Percentiles rank a stretch among this genome's conserved stretches.
These are phyloP conservation scores for Tephrocybe sp. DNA, from an alignment of 768 basidiomycete genomes.

Conservation along the genomic window DNA sequence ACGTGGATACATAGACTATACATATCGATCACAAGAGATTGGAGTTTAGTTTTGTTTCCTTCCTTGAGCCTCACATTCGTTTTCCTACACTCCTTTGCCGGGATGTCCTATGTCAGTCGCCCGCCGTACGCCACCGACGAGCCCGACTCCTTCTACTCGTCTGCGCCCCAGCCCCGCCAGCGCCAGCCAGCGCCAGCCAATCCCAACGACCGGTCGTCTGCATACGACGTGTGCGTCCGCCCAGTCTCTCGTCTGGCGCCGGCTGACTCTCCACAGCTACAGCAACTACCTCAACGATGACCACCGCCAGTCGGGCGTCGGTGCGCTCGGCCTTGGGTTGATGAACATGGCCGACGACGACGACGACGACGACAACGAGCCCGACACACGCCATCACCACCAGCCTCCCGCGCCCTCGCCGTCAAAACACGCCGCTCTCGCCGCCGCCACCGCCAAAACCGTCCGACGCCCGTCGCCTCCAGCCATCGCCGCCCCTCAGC, in stretches of 20 bases:
- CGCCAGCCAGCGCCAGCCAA: slow-evolving; percentile 47
- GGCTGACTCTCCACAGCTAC: slow-evolving; percentile 42
- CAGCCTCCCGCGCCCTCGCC: too few relatives aligned
- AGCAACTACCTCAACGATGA: slow-evolving; percentile 52
- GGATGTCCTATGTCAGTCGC: slow-evolving; percentile 56
- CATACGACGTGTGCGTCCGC: slow-evolving; percentile 64
- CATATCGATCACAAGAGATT: not conserved
- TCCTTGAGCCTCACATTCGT: slow-evolving; percentile 16
- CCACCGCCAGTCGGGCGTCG: slow-evolving; percentile 53
- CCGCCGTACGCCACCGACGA: slow-evolving; percentile 72
- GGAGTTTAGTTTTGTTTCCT: slow-evolving; percentile 2
- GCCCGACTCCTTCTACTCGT: slow-evolving; percentile 59
- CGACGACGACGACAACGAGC: slow-evolving; percentile 38
- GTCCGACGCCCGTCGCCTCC: slow-evolving; percentile 25
- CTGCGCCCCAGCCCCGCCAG: slow-evolving; percentile 40
- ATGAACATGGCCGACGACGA: slow-evolving; percentile 47
- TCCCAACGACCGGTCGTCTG: slow-evolving; percentile 58
- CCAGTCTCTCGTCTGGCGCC: slow-evolving; percentile 1
- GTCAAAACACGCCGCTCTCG: slow-evolving; percentile 28
- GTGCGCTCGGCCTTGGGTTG: slow-evolving; percentile 50
- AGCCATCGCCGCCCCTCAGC: slow-evolving; percentile 64
- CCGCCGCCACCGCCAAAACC: slow-evolving; percentile 30
- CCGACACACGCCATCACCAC: slow-evolving; percentile 12
- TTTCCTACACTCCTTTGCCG: slow-evolving; percentile 19
- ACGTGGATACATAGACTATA: slow-evolving; percentile 5